Evolutionary conservation across 805 yeast species (phyloP), one percentile per base, ranked within the genome.

Genomic region (Starmerella bombicola): DNA sequence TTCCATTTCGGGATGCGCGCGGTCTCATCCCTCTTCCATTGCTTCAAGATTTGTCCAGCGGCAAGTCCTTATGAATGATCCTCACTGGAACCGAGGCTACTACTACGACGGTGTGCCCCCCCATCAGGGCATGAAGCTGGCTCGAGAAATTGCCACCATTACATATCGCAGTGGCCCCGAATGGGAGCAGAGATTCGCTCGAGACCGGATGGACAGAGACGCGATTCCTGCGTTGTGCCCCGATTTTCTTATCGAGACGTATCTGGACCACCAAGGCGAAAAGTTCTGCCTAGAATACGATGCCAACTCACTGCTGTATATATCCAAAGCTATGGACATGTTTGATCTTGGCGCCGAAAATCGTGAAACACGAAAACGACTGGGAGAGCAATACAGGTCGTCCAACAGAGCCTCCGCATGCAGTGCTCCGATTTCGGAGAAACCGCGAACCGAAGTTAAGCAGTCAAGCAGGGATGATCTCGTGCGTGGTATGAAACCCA

Each of bases 81-180:
- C 93, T 5, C 79, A 85, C 58, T 86, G 96, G 96, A 80, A 79
- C 50, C 70, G 94, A 49, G 96, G 96, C 0, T 78, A 74, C 58
- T 81, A 81, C 58, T 86, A 86, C 57, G 83, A 70, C 45, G 56
- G 62, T 3, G 65, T 85, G 1, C 94, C 94, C 6, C 96, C 96
- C 1, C 95, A 86, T 58, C 76, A 79, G 19, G 96, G 96, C 13
- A 85, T 86, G 95, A 86, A 86, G 57, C 68, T 86, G 28, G 88
- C 95, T 1, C 69, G 96, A 48, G 94, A 84, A 59, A 83, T 86
- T 36, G 95, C 95, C 24, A 86, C 96, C 0, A 82, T 86, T 41
- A 84, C 95, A 0, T 86, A 86, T 59, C 68, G 96, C 51, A 82
- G 94, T 1, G 96, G 96, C 2, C 96, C 96, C 1, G 96, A 86